Evolutionary conservation across 2,329 filamentous ascomycete genomes (phyloP).

Genomic region (Penicillium sp.): DNA sequence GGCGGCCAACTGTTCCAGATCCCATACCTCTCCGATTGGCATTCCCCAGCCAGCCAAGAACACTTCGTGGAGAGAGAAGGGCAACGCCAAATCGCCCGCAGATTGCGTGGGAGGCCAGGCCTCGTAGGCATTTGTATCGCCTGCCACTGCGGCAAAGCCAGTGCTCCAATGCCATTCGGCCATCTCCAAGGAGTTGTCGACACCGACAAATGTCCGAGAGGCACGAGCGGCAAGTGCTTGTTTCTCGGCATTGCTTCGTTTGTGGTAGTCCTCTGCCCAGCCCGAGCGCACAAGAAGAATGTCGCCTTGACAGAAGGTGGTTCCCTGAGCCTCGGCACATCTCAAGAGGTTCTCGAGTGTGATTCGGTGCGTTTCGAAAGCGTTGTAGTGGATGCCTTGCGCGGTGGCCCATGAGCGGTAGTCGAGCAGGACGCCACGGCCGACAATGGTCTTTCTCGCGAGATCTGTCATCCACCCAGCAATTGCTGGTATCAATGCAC

Average conservation of each 20-base stretch:
- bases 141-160: conserved; percentile 54
- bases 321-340: conserved; percentile 44
- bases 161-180: conserved; percentile 51
- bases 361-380: conserved; percentile 42
- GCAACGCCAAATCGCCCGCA: no score
- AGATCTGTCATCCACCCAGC: background rate
- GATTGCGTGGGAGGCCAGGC: conserved; percentile 5
- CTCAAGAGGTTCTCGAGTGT: conserved; percentile 41
- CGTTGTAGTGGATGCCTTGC: conserved; percentile 29
- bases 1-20: conserved; percentile 2
- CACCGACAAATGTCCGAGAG: conserved; percentile 35
- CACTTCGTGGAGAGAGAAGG: conserved; percentile 16
- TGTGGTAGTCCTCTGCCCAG: conserved; percentile 31
- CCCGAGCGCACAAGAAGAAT: conserved; percentile 54
- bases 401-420: conserved; percentile 44
- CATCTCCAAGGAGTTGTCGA: conserved; percentile 37
- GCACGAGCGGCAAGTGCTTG: conserved; percentile 14
- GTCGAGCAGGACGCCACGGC: conserved; percentile 57
- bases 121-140: conserved; percentile 37
- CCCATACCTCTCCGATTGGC: conserved; percentile 30
- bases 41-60: conserved; percentile 32
- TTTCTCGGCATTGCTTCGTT: background rate
- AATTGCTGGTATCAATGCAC: background rate
- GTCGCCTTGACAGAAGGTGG: conserved; percentile 47
- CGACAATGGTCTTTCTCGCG: conserved; percentile 46